Evolutionary conservation across 805 yeast species (phyloP).

Genomic region (Candida endomychidarum): DNA sequence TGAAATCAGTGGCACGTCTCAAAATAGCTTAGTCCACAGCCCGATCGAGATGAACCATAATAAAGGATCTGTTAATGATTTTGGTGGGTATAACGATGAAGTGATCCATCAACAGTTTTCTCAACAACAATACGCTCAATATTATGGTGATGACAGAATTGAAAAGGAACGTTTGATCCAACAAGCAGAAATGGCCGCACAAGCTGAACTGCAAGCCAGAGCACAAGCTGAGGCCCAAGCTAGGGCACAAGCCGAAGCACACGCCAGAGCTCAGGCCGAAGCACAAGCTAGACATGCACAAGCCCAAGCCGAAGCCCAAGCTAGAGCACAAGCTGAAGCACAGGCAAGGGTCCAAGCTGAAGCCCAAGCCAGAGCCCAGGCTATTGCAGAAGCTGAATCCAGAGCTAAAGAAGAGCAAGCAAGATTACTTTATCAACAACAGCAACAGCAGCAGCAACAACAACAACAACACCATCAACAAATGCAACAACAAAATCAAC

Average conservation of each 20-base stretch:
- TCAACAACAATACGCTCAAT: slow-evolving; percentile 11
- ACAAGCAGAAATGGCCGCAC: slow-evolving; percentile 13
- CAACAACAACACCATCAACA: not conserved
- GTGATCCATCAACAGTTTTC: slow-evolving; percentile 18
- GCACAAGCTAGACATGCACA: slow-evolving; percentile 10
- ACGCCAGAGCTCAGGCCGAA: slow-evolving; percentile 4
- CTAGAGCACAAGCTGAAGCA: not conserved
- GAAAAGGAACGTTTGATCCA: slow-evolving; percentile 6
- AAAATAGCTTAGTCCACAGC: slow-evolving; percentile 5
- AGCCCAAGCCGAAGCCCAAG: slow-evolving; percentile 7
- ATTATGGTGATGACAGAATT: slow-evolving; percentile 1
- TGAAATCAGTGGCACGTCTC: slow-evolving; percentile 29
- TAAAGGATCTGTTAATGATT: slow-evolving; percentile 24
- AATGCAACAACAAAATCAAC: slow-evolving; percentile 3
- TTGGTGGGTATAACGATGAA: slow-evolving; percentile 15
- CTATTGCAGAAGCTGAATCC: slow-evolving; percentile 12
- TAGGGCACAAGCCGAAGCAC: slow-evolving; percentile 6
- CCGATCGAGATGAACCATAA: slow-evolving; percentile 1
- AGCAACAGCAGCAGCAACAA: slow-evolving; percentile 8
- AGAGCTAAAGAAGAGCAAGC: slow-evolving; percentile 10
- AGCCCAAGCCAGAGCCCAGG: slow-evolving; percentile 7
- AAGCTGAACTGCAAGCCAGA: slow-evolving; percentile 4
- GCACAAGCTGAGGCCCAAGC: slow-evolving; percentile 5
- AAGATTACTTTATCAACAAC: slow-evolving; percentile 5
- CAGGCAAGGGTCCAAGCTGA: not conserved